These are phyloP conservation scores for Ophiosphaerella narmari DNA, from an alignment of 2,329 filamentous ascomycete species.

Conservation along the genomic window DNA sequence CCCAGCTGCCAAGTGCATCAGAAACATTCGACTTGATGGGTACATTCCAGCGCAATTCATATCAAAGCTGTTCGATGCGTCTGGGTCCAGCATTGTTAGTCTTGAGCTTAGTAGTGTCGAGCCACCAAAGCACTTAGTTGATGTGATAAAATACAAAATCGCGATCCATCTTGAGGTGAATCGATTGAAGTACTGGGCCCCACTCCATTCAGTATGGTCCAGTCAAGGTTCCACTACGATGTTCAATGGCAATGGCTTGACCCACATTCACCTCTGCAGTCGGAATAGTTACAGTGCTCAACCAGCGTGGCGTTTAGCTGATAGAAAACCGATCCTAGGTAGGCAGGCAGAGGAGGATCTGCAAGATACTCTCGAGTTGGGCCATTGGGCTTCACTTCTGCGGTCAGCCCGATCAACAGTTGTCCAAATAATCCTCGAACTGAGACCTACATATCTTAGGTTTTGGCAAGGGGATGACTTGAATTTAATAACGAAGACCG, in stretches of 20 bases:
- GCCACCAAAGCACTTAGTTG: neutral
- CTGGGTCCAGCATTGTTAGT: conserved; percentile 3
- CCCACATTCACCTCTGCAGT: conserved; percentile 1
- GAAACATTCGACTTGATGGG: neutral
- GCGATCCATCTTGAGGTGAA: neutral
- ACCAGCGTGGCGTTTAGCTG: too few species aligned
- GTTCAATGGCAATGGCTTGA: too few species aligned
- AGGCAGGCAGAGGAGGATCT: neutral
- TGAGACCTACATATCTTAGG: too few species aligned
- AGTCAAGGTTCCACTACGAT: too few species aligned
- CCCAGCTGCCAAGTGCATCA: neutral
- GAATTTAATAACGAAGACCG: too few species aligned
- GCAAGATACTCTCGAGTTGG: neutral
- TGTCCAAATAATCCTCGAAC: conserved; percentile 3
- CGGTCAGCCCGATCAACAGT: conserved; percentile 1
- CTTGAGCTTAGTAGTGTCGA: conserved; percentile 1
- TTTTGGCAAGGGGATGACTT: too few species aligned
- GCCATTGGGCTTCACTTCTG: conserved; percentile 3
- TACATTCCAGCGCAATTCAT: conserved; percentile 4
- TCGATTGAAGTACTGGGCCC: neutral
- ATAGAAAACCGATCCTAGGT: too few species aligned
- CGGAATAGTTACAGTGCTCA: neutral
- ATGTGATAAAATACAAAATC: neutral
- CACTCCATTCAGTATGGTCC: too few species aligned
- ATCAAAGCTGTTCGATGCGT: neutral